Conservation (phyloP, 2,329 filamentous ascomycete genomes). For the Hymenoscyphus linearis region DNA sequence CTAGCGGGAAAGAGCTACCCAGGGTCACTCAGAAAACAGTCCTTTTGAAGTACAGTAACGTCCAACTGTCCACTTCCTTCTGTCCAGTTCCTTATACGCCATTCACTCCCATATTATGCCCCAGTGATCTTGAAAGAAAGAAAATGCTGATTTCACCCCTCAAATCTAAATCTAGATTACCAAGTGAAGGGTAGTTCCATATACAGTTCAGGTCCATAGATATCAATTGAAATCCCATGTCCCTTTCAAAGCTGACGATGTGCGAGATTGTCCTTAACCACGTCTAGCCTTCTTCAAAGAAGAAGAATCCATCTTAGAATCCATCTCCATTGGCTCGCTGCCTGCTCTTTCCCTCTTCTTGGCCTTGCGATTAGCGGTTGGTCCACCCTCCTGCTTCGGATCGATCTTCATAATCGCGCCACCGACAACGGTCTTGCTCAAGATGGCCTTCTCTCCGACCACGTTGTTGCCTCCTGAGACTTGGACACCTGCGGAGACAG, state of each 20-base stretch:
- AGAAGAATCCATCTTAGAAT: no score
- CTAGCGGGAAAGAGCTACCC: conserved; percentile 1
- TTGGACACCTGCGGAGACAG: conserved; percentile 42
- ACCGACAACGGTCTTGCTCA: conserved; percentile 1
- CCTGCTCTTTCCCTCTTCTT: conserved; percentile 12
- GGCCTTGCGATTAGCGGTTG: neutral
- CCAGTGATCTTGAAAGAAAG: neutral
- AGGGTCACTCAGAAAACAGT: neutral
- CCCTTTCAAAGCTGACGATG: neutral
- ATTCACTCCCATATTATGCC: neutral
- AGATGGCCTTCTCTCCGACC: conserved; percentile 32
- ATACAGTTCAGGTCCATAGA: neutral
- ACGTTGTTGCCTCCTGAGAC: conserved; percentile 42
- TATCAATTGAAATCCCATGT: neutral
- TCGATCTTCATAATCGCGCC: conserved; percentile 2
- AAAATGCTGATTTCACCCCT: neutral
- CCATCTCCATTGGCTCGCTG: conserved; percentile 9
- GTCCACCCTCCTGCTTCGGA: conserved; percentile 4
- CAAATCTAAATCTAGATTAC: neutral
- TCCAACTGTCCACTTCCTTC: neutral
- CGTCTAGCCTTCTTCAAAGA: conserved; percentile 15
- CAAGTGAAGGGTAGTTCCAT: neutral
- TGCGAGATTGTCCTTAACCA: neutral
- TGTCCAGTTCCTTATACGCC: neutral
- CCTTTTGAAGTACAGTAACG: neutral